A percentile compares a stretch with the other conserved stretches of the same genome.
Conservation (phyloP, 1,139 yeast species). For the Scheffersomyces parashehatae region DNA sequence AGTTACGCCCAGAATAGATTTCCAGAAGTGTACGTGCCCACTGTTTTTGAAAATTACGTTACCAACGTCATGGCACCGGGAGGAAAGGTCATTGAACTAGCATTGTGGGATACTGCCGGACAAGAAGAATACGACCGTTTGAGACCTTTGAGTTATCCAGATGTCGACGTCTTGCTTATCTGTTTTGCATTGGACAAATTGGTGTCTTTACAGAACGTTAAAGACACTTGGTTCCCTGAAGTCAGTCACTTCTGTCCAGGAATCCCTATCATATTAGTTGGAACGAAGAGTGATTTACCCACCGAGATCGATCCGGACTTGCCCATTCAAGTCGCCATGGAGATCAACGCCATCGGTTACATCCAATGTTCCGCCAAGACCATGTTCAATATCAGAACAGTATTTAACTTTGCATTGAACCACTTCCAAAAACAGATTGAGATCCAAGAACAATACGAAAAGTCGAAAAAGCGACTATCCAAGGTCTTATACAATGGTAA, state of each 20-base stretch:
- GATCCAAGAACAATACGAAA: slow-evolving; percentile 39
- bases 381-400: slow-evolving; percentile 63
- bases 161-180: slow-evolving; percentile 69
- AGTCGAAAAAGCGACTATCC: slow-evolving; percentile 36
- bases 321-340: slow-evolving; percentile 58
- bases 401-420: slow-evolving; percentile 58
- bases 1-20: slow-evolving; percentile 80
- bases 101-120: slow-evolving; percentile 93
- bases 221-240: slow-evolving; percentile 87
- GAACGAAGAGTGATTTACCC: slow-evolving; percentile 71
- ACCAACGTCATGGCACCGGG: slow-evolving; percentile 60
- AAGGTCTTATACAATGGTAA: slow-evolving; percentile 21
- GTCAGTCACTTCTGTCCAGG: slow-evolving; percentile 81
- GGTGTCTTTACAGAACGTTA: slow-evolving; percentile 68
- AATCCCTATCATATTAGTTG: slow-evolving; percentile 74
- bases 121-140: slow-evolving; percentile 89
- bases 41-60: slow-evolving; percentile 83
- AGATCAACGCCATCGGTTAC: slow-evolving; percentile 75
- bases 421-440: slow-evolving; percentile 38
- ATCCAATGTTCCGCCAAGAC: slow-evolving; percentile 77
- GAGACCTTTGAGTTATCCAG: slow-evolving; percentile 82
- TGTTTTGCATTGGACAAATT: slow-evolving; percentile 73
- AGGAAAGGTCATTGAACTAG: slow-evolving; percentile 64
- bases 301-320: slow-evolving; percentile 46
- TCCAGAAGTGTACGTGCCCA: slow-evolving; percentile 82